Base-by-base conservation (phyloP, 1,139 yeast genomes). In the Groenewaldozyma sp. region DNA sequence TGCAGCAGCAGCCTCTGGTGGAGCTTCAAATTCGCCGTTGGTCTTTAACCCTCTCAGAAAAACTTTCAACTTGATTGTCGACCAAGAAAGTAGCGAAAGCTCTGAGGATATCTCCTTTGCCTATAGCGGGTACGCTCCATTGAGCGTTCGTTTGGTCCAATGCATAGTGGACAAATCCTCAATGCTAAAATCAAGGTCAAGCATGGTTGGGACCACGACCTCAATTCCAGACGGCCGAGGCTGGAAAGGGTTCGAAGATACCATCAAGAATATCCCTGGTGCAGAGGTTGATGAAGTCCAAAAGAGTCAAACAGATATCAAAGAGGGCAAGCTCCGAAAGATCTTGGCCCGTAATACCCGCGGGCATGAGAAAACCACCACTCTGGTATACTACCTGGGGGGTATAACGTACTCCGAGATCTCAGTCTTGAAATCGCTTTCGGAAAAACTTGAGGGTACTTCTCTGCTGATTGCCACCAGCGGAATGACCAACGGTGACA, bases 361-460 rank as follows among this genome's bases (percentile, higher is more conserved):
- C 39, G 51, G 54, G 9, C 45, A 45, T 43, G 51, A 49, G 47
- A 56, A 48, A 45, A 62, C 58, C 14, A 58, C 59, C 17, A 62
- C 57, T 24, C 66, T 68, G 54, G 73, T 73, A 38, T 69, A 80
- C 27, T 62, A 82, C 24, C 57, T 84, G 31, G 95, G 95, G 6
- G 95, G 95, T 0, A 64, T 83, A n/a, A 82, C 94, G 0, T 72
- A 81, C 54, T 73, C 86, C 11, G 95, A 84, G 56, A 64, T 83
- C 10, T 71, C 84, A 10, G 77, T 86, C 16, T 65, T 83, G 41
- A 66, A 78, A 50, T 70, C 69, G 42, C 62, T 81, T 24, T 74
- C 79, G 39, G 60, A 63, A 38, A 60, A 62, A 39, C 38, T 45
- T n/a, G 40, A 43, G 28, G 39, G 46, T 9, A 49, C 51, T 14